phyloP scores from a whole-genome alignment of 1,139 yeast genomes.

The Pneumocystis jirovecii region DNA sequence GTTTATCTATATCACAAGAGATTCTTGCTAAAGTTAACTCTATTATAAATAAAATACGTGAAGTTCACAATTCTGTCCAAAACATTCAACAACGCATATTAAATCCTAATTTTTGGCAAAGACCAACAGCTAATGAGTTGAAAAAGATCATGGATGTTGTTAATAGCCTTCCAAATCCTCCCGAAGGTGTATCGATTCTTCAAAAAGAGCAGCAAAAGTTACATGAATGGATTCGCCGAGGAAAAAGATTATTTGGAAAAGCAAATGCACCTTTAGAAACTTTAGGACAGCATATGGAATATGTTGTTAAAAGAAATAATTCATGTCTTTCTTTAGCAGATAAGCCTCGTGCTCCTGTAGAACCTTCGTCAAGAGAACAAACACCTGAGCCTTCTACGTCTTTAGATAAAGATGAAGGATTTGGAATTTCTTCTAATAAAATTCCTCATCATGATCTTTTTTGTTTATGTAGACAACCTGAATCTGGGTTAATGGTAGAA shows the following conservation, averaged over 20 bases:
- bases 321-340: slow-evolving; percentile 34
- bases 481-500: slow-evolving; percentile 58
- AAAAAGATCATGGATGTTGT: slow-evolving; percentile 12
- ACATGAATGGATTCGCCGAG: slow-evolving; percentile 35
- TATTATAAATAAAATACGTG: slow-evolving; percentile 21
- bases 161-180: slow-evolving; percentile 8
- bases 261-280: slow-evolving; percentile 24
- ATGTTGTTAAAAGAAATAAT: slow-evolving; percentile 25
- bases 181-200: slow-evolving; percentile 11
- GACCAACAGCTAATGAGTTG: slow-evolving; percentile 14
- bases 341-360: slow-evolving; percentile 11
- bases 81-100: slow-evolving; percentile 6
- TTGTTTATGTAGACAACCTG: slow-evolving; percentile 58
- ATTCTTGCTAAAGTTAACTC: slow-evolving; percentile 8
- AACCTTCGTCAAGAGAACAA: slow-evolving; percentile 14
- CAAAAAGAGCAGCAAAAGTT: slow-evolving; percentile 20
- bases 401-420: slow-evolving; percentile 1
- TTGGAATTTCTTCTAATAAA: slow-evolving; percentile 18
- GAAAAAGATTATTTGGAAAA: slow-evolving; percentile 29
- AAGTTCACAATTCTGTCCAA: slow-evolving; percentile 16
- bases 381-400: slow-evolving; percentile 14
- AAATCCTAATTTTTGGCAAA: slow-evolving; percentile 6
- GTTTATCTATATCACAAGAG: not conserved
- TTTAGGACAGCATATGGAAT: slow-evolving; percentile 23
- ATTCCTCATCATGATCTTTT: slow-evolving; percentile 24